Percentiles rank a stretch among this genome's conserved stretches.
These are phyloP conservation scores for Cyclotella baltica DNA, from an alignment of 108 stramenopile genomes.

Conservation along the genomic window DNA sequence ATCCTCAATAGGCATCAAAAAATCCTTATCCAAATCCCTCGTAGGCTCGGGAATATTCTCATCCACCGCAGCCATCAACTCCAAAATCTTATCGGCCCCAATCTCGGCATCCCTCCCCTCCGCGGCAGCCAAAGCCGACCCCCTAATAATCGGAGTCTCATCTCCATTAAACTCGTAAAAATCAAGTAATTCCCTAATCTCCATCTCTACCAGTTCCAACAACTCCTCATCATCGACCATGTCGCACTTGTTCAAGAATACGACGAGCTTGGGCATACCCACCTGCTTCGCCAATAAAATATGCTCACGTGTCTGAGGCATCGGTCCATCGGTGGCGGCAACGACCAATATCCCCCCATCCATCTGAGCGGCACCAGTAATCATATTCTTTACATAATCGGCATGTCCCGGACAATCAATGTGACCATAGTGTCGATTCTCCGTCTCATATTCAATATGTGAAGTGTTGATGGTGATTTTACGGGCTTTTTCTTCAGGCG, in stretches of 20 bases:
- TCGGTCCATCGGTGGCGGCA: slow-evolving; percentile 98
- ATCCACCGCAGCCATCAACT: slow-evolving; percentile 96
- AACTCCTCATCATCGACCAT: slow-evolving; percentile 98
- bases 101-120: slow-evolving; percentile 90
- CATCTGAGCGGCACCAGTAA: slow-evolving; percentile 99
- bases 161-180: slow-evolving; percentile 98
- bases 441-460: slow-evolving; percentile 99
- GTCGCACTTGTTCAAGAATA: slow-evolving; percentile 99
- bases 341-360: slow-evolving; percentile 99
- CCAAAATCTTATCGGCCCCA: slow-evolving; percentile 87
- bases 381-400: slow-evolving; percentile 99
- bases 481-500: slow-evolving; percentile 98
- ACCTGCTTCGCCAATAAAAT: slow-evolving; percentile 99
- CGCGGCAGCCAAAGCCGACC: slow-evolving; percentile 97
- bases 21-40: slow-evolving; percentile 97
- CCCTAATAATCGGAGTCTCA: slow-evolving; percentile 96
- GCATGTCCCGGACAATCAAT: slow-evolving; percentile 99
- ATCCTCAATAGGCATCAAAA: slow-evolving; percentile 99
- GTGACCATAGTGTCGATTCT: slow-evolving; percentile 97
- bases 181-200: slow-evolving; percentile 97
- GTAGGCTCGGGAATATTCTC: slow-evolving; percentile 92
- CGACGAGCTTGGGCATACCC: slow-evolving; percentile 98
- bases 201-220: slow-evolving; percentile 99
- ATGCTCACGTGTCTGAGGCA: slow-evolving; percentile 99
- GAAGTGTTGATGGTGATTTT: slow-evolving; percentile 96